These are phyloP conservation scores for Auricularia auricula-judae DNA, from an alignment of 768 basidiomycete genomes.

Conservation along the genomic window DNA sequence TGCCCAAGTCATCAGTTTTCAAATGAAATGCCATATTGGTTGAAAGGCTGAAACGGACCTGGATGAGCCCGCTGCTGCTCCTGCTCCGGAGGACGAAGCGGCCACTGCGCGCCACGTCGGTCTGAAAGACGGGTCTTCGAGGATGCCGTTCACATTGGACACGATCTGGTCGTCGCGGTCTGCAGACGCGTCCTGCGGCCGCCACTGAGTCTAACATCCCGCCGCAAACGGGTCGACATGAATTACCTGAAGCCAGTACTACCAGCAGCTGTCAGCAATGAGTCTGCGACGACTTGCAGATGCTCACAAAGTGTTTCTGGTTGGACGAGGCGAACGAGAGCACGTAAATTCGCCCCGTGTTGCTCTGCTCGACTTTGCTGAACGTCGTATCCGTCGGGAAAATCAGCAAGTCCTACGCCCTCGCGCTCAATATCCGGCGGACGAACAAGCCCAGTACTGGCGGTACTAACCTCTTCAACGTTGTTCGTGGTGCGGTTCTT, in stretches of 20 bases:
- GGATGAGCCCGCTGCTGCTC: constrained; percentile 25
- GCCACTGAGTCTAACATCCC: constrained; percentile 2
- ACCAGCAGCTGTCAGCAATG: constrained; percentile 7
- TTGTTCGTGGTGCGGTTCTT: constrained; percentile 54
- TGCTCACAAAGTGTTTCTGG: constrained; percentile 77
- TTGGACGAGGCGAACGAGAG: constrained; percentile 87
- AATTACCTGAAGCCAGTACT: constrained; percentile 85
- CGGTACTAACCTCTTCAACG: constrained; percentile 45
- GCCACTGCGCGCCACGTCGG: constrained; percentile 41
- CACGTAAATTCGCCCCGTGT: constrained; percentile 65
- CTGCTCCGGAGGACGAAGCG: constrained; percentile 12
- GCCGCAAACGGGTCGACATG: background rate
- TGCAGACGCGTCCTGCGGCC: constrained; percentile 49
- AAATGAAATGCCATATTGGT: constrained; percentile 2
- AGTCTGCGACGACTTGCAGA: background rate
- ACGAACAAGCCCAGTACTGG: background rate
- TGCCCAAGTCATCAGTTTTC: background rate
- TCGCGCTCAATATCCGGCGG: background rate
- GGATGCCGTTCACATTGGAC: constrained; percentile 56
- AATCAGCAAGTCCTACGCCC: constrained; percentile 65
- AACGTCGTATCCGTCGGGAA: constrained; percentile 83
- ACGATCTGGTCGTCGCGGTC: constrained; percentile 64
- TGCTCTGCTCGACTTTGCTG: constrained; percentile 56
- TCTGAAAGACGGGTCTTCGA: constrained; percentile 53
- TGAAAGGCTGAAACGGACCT: too few species aligned